These are phyloP conservation scores for Pythium myriotylum DNA, from an alignment of 352 stramenopile genomes.

Conservation along the genomic window DNA sequence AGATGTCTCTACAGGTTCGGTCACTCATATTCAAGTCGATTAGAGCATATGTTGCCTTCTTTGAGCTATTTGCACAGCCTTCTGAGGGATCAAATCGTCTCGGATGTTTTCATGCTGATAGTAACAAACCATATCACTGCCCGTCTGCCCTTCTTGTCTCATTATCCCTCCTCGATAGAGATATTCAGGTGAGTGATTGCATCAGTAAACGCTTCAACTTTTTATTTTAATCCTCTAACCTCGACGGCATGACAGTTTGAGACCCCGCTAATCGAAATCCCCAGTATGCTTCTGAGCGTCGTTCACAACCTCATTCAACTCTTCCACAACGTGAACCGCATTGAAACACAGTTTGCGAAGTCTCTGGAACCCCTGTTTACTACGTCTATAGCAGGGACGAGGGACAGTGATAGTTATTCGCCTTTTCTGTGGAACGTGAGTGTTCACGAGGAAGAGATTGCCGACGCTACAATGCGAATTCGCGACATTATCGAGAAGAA, in stretches of 20 bases:
- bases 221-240: background rate
- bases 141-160: slow-evolving; percentile 28
- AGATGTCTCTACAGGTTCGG: slow-evolving; percentile 80
- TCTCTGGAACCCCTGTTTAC: slow-evolving; percentile 25
- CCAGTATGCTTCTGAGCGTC: slow-evolving; percentile 59
- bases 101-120: background rate
- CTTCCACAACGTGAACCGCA: slow-evolving; percentile 66
- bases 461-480: slow-evolving; percentile 57
- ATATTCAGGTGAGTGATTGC: too few species aligned
- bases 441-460: slow-evolving; percentile 65
- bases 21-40: slow-evolving; percentile 70
- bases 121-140: background rate
- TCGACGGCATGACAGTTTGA: slow-evolving; percentile 35
- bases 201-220: too few species aligned
- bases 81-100: too few species aligned
- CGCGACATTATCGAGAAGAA: slow-evolving; percentile 68
- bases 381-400: background rate
- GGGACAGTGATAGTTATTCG: slow-evolving; percentile 23
- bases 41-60: slow-evolving; percentile 63
- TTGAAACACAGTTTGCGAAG: slow-evolving; percentile 64
- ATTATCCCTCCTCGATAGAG: slow-evolving; percentile 24
- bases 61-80: slow-evolving; percentile 49
- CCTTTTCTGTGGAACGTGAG: slow-evolving; percentile 73
- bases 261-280: slow-evolving; percentile 51
- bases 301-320: slow-evolving; percentile 69